These are phyloP conservation scores for Manihot esculenta DNA, from an alignment of 441 rosid species.

Conservation along the genomic window DNA sequence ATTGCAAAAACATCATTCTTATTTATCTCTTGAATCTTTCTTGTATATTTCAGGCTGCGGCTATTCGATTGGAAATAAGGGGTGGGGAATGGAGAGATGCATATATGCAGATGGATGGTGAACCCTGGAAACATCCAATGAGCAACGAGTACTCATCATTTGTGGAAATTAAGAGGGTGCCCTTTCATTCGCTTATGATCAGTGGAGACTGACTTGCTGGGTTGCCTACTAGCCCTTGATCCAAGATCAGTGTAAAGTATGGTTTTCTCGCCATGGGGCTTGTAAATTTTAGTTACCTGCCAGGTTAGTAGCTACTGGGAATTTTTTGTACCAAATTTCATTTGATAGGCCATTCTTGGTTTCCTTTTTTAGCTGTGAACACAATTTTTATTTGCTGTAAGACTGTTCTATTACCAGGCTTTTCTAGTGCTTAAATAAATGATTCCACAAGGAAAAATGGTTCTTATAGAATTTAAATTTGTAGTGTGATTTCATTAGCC, in stretches of 20 bases:
- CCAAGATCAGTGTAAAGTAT: neutral
- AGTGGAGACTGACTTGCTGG: constrained; percentile 43
- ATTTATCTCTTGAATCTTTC: neutral
- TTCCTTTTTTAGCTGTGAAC: neutral
- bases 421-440: neutral
- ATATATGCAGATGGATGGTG: constrained; percentile 98
- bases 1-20: no score
- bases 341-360: neutral
- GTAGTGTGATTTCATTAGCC: neutral
- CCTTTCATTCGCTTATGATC: constrained; percentile 67
- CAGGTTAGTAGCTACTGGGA: neutral
- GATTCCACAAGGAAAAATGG: neutral
- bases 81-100: constrained; percentile 90
- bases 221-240: no score
- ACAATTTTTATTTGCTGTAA: no score
- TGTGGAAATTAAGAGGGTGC: constrained; percentile 81
- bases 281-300: constrained; percentile 16
- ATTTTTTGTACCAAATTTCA: constrained; percentile 13
- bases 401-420: neutral
- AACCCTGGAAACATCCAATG: constrained; percentile 93
- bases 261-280: neutral
- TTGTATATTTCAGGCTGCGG: constrained; percentile 58
- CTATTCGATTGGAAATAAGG: constrained; percentile 77
- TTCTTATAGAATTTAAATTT: neutral
- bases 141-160: constrained; percentile 69